Evolutionary conservation across 2,329 filamentous ascomycete species (phyloP).

Genomic region (Apiospora sp.): DNA sequence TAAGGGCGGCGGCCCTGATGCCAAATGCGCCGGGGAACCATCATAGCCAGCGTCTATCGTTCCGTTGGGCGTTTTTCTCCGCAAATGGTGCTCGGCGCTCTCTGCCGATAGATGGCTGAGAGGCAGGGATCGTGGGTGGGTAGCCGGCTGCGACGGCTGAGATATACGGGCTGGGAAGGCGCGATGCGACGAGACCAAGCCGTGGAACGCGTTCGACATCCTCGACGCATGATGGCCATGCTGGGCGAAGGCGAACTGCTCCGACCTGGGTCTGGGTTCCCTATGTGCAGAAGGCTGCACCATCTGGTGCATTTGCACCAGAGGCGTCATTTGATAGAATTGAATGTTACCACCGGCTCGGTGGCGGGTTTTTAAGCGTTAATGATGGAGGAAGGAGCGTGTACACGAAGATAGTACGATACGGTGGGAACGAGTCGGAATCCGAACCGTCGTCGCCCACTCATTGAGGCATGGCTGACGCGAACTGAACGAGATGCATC

Average conservation of each 20-base stretch:
- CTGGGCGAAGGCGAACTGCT: conserved; percentile 39
- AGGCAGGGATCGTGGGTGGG: conserved; percentile 39
- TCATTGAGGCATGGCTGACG: conserved; percentile 52
- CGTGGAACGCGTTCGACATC: conserved; percentile 27
- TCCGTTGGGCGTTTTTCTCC: conserved; percentile 93
- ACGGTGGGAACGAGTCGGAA: conserved; percentile 26
- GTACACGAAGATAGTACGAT: conserved; percentile 35
- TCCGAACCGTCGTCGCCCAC: conserved; percentile 47
- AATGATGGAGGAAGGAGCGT: conserved; percentile 33
- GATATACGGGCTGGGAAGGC: conserved; percentile 48
- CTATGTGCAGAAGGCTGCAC: conserved; percentile 54
- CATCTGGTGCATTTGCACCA: conserved; percentile 60
- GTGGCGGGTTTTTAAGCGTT: neutral
- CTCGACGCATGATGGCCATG: conserved; percentile 33
- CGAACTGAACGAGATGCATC: conserved; percentile 48
- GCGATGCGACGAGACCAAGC: conserved; percentile 38
- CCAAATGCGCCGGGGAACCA: conserved; percentile 77
- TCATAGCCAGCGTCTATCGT: conserved; percentile 92
- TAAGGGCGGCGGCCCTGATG: conserved; percentile 75
- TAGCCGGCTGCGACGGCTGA: conserved; percentile 36
- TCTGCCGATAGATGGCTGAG: conserved; percentile 37
- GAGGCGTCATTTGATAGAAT: conserved; percentile 53
- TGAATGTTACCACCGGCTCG: neutral
- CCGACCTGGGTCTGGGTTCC: conserved; percentile 38
- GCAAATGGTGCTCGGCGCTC: conserved; percentile 76